Conservation (phyloP, 768 basidiomycete species). For the Pleurotus platypus region DNA sequence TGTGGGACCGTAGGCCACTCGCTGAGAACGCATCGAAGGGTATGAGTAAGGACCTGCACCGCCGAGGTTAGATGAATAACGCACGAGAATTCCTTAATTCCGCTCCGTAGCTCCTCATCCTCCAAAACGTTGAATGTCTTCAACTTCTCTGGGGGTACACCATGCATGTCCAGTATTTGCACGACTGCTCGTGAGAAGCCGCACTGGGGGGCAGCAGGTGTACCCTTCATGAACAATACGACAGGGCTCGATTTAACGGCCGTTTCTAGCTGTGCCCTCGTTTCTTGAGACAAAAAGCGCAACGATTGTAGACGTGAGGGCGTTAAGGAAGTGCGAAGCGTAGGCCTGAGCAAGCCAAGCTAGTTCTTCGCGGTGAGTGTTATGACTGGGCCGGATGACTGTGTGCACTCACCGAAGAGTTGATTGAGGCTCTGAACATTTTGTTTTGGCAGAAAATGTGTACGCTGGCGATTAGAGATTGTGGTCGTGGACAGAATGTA, state of each 20-base stretch:
- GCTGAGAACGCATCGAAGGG: slow-evolving; percentile 33
- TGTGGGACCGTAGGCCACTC: slow-evolving; percentile 99
- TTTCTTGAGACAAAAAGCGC: slow-evolving; percentile 61
- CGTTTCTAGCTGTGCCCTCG: slow-evolving; percentile 59
- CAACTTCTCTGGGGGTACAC: slow-evolving; percentile 76
- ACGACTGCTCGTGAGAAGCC: slow-evolving; percentile 95
- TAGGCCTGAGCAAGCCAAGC: slow-evolving; percentile 29
- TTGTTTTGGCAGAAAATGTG: slow-evolving; percentile 1
- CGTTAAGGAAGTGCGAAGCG: slow-evolving; percentile 20
- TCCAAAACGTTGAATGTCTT: slow-evolving; percentile 88
- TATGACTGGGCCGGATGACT: not conserved
- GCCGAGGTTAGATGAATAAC: slow-evolving; percentile 28
- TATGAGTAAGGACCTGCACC: not conserved
- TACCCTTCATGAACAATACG: slow-evolving; percentile 99
- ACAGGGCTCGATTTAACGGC: slow-evolving; percentile 76
- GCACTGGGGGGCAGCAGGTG: slow-evolving; percentile 80
- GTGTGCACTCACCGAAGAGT: slow-evolving; percentile 37
- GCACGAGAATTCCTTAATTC: slow-evolving; percentile 96
- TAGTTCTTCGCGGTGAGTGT: slow-evolving; percentile 9
- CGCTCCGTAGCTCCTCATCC: slow-evolving; percentile 76
- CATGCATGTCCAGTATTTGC: slow-evolving; percentile 84
- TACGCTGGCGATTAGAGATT: no score
- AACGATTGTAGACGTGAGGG: slow-evolving; percentile 22
- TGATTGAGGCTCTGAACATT: slow-evolving; percentile 46
- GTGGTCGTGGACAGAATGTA: no score